phyloP scores from a whole-genome alignment of 306 rosid genomes.

The Lagenaria siceraria region DNA sequence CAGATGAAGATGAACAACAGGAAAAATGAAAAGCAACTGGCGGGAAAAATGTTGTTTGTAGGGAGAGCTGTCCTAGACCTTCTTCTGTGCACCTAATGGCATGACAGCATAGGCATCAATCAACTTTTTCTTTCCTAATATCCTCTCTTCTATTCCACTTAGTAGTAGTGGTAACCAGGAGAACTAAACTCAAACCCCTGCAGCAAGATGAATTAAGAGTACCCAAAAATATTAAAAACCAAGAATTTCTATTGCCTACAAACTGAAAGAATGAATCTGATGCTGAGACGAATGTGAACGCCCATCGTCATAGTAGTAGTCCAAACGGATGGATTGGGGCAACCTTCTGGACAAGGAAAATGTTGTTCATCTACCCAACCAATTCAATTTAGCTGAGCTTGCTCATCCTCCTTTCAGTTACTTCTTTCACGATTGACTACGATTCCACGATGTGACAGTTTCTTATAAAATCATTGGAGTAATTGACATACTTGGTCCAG shows the following conservation, averaged over 20 bases:
- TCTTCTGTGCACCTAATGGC: constrained; percentile 40
- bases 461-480: constrained; percentile 82
- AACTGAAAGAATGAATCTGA: constrained; percentile 49
- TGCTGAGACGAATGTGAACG: constrained; percentile 3
- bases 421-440: constrained; percentile 31
- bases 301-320: constrained; percentile 26
- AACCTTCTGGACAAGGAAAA: constrained; percentile 19
- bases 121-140: constrained; percentile 22
- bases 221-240: constrained; percentile 43
- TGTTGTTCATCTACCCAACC: constrained; percentile 23
- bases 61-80: constrained; percentile 33
- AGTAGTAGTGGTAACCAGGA: constrained; percentile 33
- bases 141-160: constrained; percentile 15
- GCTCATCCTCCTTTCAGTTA: constrained; percentile 10
- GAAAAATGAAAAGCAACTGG: constrained; percentile 10
- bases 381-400: constrained; percentile 17
- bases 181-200: constrained; percentile 36
- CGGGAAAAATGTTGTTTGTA: constrained; percentile 24
- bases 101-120: constrained; percentile 26
- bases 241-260: constrained; percentile 51
- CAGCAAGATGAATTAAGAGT: constrained; percentile 37
- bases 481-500: constrained; percentile 84
- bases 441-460: constrained; percentile 94
- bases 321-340: constrained; percentile 29
- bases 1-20: constrained; percentile 30